A percentile compares a stretch with the other conserved stretches of the same genome.
Evolutionary conservation across 192 early-diverging fungal species (phyloP).

Genomic region (Linnemannia elongata): DNA sequence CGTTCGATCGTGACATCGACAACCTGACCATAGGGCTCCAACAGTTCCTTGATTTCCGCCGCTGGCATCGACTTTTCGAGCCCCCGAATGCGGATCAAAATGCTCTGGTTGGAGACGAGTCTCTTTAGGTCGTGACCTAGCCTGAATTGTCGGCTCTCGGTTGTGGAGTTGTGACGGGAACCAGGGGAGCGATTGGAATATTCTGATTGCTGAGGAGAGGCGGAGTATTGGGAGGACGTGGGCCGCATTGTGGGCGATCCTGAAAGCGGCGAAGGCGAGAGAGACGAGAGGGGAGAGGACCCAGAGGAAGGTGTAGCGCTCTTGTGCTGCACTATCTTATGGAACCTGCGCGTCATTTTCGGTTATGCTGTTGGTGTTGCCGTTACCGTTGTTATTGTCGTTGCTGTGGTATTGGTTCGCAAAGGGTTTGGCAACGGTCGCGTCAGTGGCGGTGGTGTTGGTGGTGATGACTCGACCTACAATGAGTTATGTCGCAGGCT

Average conservation of each 20-base stretch:
- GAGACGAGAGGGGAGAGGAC: background rate
- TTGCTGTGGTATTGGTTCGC: background rate
- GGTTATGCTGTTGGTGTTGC: background rate
- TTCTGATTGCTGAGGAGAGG: background rate
- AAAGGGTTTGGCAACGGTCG: no score
- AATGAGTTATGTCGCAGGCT: background rate
- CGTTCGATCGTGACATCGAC: constrained; percentile 39
- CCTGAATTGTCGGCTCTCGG: background rate
- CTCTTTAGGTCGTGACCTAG: background rate
- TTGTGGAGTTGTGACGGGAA: background rate
- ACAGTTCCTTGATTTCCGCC: constrained; percentile 17
- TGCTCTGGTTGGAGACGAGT: background rate
- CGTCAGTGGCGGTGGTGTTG: no score
- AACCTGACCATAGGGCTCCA: constrained; percentile 28
- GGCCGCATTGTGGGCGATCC: background rate
- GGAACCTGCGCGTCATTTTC: background rate
- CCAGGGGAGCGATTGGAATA: background rate
- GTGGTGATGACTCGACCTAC: background rate
- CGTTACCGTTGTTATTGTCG: background rate
- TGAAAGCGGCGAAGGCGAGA: background rate
- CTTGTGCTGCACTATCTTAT: background rate
- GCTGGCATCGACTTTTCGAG: constrained; percentile 5
- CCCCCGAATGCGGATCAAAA: constrained; percentile 20
- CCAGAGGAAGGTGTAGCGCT: background rate
- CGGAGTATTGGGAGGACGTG: background rate